phyloP scores from a whole-genome alignment of 768 basidiomycete species.

The Sistotremastrum suecicum region DNA sequence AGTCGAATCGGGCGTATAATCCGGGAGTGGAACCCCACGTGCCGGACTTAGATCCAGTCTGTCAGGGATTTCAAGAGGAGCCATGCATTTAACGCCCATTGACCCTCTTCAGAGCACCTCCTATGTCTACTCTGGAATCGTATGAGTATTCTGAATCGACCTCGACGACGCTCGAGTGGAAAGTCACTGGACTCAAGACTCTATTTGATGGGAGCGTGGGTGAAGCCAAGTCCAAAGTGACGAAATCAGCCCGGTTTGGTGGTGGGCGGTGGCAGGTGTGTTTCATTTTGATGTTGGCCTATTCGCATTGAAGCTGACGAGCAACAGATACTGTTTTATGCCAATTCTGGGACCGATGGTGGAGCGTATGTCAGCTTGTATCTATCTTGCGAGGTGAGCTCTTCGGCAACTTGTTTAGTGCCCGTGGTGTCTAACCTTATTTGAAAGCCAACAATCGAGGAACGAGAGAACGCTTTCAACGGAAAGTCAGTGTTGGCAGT shows the following conservation, averaged over 20 bases:
- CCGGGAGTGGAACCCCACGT: too few species aligned
- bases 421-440: background rate
- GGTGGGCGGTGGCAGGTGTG: conserved; percentile 63
- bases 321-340: conserved; percentile 65
- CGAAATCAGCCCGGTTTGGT: conserved; percentile 64
- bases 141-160: conserved; percentile 36
- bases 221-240: conserved; percentile 65
- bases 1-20: too few species aligned
- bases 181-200: conserved; percentile 48
- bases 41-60: too few species aligned
- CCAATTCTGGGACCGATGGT: conserved; percentile 54
- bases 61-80: too few species aligned
- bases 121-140: conserved; percentile 14
- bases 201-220: conserved; percentile 65
- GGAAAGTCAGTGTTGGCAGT: conserved; percentile 30
- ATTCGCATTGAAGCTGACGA: conserved; percentile 9
- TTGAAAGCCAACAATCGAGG: conserved; percentile 57
- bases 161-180: conserved; percentile 64
- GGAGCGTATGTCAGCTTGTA: conserved; percentile 60
- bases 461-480: conserved; percentile 50
- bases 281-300: background rate
- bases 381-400: conserved; percentile 64
- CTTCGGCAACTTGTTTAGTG: conserved; percentile 1
- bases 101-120: too few species aligned
- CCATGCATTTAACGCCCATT: too few species aligned